A percentile compares a stretch with the other conserved stretches of the same genome.
phyloP scores from a whole-genome alignment of 2,329 filamentous ascomycete genomes.

The Fusarium acutatum region DNA sequence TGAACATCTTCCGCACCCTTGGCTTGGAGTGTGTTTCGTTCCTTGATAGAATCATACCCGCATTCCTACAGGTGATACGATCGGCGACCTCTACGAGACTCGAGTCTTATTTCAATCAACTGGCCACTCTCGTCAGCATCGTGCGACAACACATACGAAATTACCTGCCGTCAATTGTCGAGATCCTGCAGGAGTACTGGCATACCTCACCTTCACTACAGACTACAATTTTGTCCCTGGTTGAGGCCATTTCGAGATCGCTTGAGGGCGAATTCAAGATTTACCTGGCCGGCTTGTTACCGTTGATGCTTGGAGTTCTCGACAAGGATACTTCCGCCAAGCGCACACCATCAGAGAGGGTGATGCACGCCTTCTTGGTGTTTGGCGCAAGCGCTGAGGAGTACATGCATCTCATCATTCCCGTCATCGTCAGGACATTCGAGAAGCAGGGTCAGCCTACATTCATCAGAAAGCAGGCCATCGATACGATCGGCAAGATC shows the following conservation, averaged over 20 bases:
- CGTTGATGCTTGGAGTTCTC: constrained; percentile 92
- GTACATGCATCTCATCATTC: constrained; percentile 99
- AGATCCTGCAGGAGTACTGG: constrained; percentile 91
- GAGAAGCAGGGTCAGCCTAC: constrained; percentile 85
- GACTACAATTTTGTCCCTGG: constrained; percentile 87
- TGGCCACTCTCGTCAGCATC: constrained; percentile 91
- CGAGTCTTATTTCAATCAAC: constrained; percentile 97
- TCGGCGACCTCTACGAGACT: constrained; percentile 80
- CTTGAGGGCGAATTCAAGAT: constrained; percentile 98
- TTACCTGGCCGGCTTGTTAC: constrained; percentile 87
- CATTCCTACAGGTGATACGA: constrained; percentile 88
- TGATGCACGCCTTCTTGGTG: constrained; percentile 93
- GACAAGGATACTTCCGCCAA: constrained; percentile 83
- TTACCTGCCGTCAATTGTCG: constrained; percentile 86
- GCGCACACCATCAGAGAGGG: constrained; percentile 84
- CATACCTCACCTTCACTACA: constrained; percentile 81
- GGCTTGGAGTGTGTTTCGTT: constrained; percentile 97
- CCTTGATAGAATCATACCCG: constrained; percentile 91
- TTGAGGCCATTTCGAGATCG: constrained; percentile 93
- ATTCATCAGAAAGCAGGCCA: constrained; percentile 84
- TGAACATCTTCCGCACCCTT: constrained; percentile 97
- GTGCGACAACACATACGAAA: constrained; percentile 96
- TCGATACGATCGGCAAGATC: constrained; percentile 93
- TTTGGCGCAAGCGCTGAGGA: constrained; percentile 97
- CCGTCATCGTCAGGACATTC: constrained; percentile 92